phyloP scores from a whole-genome alignment of 192 early-diverging fungal genomes.

The Mortierella claussenii region DNA sequence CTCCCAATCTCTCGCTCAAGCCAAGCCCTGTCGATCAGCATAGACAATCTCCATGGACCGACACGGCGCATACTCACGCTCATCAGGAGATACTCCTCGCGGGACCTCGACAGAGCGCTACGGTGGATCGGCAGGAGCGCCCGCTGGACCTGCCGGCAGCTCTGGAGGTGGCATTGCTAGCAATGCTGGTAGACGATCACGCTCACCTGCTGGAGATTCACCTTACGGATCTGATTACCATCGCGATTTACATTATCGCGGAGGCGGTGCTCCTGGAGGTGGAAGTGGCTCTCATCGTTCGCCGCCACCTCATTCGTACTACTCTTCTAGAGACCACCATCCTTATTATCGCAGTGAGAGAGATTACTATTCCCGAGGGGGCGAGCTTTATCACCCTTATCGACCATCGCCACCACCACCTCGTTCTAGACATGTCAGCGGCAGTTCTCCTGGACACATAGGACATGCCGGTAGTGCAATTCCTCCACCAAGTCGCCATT shows the following conservation, averaged over 20 bases:
- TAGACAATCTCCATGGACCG: conserved; percentile 35
- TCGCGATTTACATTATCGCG: conserved; percentile 35
- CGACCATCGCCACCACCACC: conserved; percentile 50
- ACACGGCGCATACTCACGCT: conserved; percentile 48
- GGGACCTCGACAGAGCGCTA: conserved; percentile 43
- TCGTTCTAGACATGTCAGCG: conserved; percentile 42
- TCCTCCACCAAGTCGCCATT: conserved; percentile 27
- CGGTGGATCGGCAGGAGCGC: conserved; percentile 10
- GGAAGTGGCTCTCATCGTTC: conserved; percentile 33
- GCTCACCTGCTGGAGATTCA: conserved; percentile 34
- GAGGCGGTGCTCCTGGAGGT: no score
- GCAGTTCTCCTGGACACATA: conserved; percentile 33
- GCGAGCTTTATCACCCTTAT: conserved; percentile 43
- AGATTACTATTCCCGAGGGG: conserved; percentile 43
- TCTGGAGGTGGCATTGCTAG: not conserved
- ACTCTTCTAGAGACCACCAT: conserved; percentile 41
- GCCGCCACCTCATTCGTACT: conserved; percentile 43
- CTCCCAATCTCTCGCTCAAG: no score
- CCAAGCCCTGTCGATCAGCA: no score
- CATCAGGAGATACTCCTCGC: conserved; percentile 38
- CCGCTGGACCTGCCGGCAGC: not conserved
- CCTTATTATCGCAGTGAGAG: conserved; percentile 42
- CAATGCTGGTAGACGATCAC: conserved; percentile 21
- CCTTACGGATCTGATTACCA: conserved; percentile 40
- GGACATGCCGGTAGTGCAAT: conserved; percentile 23